Evolutionary conservation across 176 grass and related monocot genomes (phyloP).

Genomic region (Hordeum vulgare): MorexV3_pseudomolecules_assembly NC_058518.1:445436557-445437056

Average conservation of each 20-base stretch:
- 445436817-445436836: background rate
- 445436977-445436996: slow-evolving; percentile 68
- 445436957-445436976: slow-evolving; percentile 7
- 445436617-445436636: too few relatives aligned
- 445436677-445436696: background rate
- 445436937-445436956: background rate
- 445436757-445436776: background rate
- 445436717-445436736: background rate
- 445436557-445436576: too few relatives aligned
- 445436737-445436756: background rate
- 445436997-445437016: slow-evolving; percentile 71
- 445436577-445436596: too few relatives aligned
- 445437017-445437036: slow-evolving; percentile 54
- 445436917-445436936: background rate
- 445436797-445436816: background rate
- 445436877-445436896: background rate
- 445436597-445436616: background rate
- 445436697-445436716: background rate
- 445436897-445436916: background rate
- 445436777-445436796: background rate
- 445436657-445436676: background rate
- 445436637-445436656: too few relatives aligned
- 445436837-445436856: background rate
- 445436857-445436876: background rate
- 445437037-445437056: slow-evolving; percentile 65